A percentile compares a stretch with the other conserved stretches of the same genome.
Evolutionary conservation across 352 stramenopile species (phyloP).

Genomic region (Globisporangium barbulae): DNA sequence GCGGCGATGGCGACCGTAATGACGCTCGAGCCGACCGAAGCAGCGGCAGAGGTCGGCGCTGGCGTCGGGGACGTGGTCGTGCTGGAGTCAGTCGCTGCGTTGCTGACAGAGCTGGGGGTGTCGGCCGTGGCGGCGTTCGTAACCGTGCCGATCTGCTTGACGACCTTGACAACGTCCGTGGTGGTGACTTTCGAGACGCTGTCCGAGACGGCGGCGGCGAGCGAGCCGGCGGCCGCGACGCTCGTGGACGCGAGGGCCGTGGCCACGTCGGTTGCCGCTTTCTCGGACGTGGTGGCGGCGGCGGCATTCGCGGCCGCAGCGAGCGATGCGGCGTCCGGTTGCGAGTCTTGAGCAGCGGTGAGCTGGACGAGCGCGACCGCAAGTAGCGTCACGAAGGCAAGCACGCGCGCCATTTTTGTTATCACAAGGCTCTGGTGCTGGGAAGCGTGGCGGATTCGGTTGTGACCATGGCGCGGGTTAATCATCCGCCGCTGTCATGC

Average conservation of each 20-base stretch:
- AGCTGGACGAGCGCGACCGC: slow-evolving; percentile 6
- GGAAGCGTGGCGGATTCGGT: slow-evolving; percentile 4
- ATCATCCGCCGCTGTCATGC: neutral
- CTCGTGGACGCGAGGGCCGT: slow-evolving; percentile 5
- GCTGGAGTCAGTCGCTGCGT: neutral
- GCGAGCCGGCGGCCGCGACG: slow-evolving; percentile 4
- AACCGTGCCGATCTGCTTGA: slow-evolving; percentile 5
- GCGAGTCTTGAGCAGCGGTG: neutral
- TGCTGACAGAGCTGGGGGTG: neutral
- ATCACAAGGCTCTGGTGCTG: neutral
- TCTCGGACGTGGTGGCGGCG: slow-evolving; percentile 9
- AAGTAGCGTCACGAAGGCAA: slow-evolving; percentile 2
- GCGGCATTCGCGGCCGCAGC: slow-evolving; percentile 17
- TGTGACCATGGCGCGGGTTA: neutral
- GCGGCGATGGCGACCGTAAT: neutral
- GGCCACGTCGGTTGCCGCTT: slow-evolving; percentile 2
- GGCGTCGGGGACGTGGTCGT: neutral
- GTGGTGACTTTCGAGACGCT: slow-evolving; percentile 19
- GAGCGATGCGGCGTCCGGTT: slow-evolving; percentile 9
- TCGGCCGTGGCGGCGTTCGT: neutral
- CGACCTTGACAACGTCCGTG: slow-evolving; percentile 16
- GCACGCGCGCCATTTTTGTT: neutral
- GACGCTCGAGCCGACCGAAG: neutral
- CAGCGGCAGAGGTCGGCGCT: neutral
- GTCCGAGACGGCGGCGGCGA: slow-evolving; percentile 18